phyloP scores from a whole-genome alignment of 176 grass and related monocot genomes.

The Oryza rufipogon region DNA sequence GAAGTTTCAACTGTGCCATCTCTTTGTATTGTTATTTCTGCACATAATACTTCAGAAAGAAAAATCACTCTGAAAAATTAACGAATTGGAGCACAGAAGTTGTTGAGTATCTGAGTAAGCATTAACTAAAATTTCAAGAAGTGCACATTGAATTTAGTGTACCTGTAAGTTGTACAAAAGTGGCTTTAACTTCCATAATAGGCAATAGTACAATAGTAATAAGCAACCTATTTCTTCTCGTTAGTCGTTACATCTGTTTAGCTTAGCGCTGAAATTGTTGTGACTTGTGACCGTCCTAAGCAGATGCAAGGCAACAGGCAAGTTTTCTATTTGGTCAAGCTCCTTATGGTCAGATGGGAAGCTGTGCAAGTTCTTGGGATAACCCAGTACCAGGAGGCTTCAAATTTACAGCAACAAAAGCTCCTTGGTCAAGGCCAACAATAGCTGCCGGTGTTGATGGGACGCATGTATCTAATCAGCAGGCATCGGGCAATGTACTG shows the following conservation, averaged over 20 bases:
- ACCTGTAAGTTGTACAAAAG: not conserved
- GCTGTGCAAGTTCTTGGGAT: constrained; percentile 54
- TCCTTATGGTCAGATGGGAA: constrained; percentile 65
- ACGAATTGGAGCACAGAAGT: constrained; percentile 1
- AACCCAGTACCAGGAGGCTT: constrained; percentile 49
- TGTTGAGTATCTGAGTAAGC: not conserved
- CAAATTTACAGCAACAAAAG: constrained; percentile 63
- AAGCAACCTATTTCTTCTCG: constrained; percentile 20
- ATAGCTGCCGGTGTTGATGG: constrained; percentile 40
- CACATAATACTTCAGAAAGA: constrained; percentile 20
- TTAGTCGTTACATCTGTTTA: constrained; percentile 28
- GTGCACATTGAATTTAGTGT: not conserved
- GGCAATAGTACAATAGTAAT: not conserved
- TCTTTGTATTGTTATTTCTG: not conserved
- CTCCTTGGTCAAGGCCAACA: constrained; percentile 59
- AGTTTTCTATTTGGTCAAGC: constrained; percentile 66
- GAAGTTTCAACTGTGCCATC: not conserved
- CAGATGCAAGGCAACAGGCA: constrained; percentile 72
- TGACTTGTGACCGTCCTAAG: constrained; percentile 17
- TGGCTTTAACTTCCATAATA: constrained; percentile 5
- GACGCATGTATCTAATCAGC: constrained; percentile 47
- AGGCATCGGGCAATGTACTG: constrained; percentile 43
- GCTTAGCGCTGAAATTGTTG: constrained; percentile 16
- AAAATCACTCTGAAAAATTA: constrained; percentile 10
- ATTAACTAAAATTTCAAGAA: constrained; percentile 20